Percentiles rank a stretch among this genome's conserved stretches.
These are phyloP conservation scores for Exophiala oligosperma DNA, from an alignment of 2,329 filamentous ascomycete genomes.

Conservation along the genomic window DNA sequence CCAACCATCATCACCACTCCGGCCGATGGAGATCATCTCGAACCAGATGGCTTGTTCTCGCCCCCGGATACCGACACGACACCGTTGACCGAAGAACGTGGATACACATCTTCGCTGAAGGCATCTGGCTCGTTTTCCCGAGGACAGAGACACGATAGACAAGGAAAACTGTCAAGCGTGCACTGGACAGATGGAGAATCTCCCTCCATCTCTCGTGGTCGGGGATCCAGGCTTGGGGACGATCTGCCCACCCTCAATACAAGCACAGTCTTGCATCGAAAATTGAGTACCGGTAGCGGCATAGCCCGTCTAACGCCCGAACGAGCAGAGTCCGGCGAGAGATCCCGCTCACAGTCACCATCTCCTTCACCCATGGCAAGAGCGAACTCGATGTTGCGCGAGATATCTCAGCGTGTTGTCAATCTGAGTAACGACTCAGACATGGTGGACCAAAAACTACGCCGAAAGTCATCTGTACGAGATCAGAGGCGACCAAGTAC, in stretches of 20 bases:
- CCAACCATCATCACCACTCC: constrained; percentile 31
- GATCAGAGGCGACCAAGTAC: constrained; percentile 22
- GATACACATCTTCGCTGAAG: constrained; percentile 54
- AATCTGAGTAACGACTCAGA: constrained; percentile 95
- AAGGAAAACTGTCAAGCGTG: constrained; percentile 54
- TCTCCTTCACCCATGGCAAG: constrained; percentile 65
- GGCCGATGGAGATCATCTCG: constrained; percentile 29
- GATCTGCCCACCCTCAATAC: constrained; percentile 62
- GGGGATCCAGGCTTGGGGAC: constrained; percentile 58
- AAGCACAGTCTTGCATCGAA: constrained; percentile 52
- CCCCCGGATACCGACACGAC: constrained; percentile 57
- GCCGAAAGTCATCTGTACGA: constrained; percentile 52
- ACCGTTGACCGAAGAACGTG: constrained; percentile 57
- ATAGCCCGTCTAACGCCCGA: constrained; percentile 43
- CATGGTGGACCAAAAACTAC: constrained; percentile 70
- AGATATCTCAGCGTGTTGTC: constrained; percentile 95
- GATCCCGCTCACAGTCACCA: constrained; percentile 60
- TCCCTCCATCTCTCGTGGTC: constrained; percentile 29
- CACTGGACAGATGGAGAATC: constrained; percentile 47
- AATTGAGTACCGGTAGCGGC: constrained; percentile 57
- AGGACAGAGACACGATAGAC: constrained; percentile 49
- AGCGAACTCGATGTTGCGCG: constrained; percentile 74
- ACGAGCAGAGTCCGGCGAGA: constrained; percentile 44
- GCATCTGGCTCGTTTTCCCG: constrained; percentile 48
- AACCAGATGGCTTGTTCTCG: constrained; percentile 38